These are phyloP conservation scores for Alternaria panax DNA, from an alignment of 2,329 filamentous ascomycete genomes.

Conservation along the genomic window DNA sequence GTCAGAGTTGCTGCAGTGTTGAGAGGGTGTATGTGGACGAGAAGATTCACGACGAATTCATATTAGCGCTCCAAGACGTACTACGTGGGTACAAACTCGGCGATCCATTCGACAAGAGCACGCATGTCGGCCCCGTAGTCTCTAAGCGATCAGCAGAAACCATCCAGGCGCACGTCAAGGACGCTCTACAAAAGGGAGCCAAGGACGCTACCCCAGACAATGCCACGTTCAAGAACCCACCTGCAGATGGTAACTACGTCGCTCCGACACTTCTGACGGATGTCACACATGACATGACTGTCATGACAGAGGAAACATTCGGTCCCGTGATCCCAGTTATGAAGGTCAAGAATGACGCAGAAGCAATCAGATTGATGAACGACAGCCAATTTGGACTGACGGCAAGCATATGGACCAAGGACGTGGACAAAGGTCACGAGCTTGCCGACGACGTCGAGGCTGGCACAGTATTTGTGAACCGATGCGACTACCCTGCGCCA, in stretches of 20 bases:
- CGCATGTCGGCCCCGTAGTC: slow-evolving; percentile 87
- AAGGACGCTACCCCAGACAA: slow-evolving; percentile 85
- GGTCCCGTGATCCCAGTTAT: slow-evolving; percentile 90
- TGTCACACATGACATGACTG: slow-evolving; percentile 81
- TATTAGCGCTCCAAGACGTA: slow-evolving; percentile 79
- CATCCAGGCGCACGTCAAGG: slow-evolving; percentile 80
- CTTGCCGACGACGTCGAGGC: slow-evolving; percentile 84
- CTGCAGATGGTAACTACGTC: slow-evolving; percentile 85
- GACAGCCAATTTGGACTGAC: slow-evolving; percentile 94
- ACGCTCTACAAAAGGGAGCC: slow-evolving; percentile 84
- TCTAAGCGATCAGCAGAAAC: slow-evolving; percentile 78
- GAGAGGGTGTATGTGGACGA: slow-evolving; percentile 92
- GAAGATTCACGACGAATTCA: slow-evolving; percentile 81
- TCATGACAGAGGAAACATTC: slow-evolving; percentile 96
- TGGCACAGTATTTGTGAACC: slow-evolving; percentile 94
- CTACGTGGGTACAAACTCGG: slow-evolving; percentile 81
- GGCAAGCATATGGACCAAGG: slow-evolving; percentile 97
- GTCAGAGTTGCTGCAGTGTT: slow-evolving; percentile 95
- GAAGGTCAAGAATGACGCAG: slow-evolving; percentile 80
- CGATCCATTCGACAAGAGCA: slow-evolving; percentile 80
- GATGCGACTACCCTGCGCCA: slow-evolving; percentile 89
- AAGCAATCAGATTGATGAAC: slow-evolving; percentile 88
- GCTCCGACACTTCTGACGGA: slow-evolving; percentile 81
- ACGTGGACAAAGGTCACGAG: slow-evolving; percentile 75
- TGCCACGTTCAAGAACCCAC: slow-evolving; percentile 74